Evolutionary conservation across 1,139 yeast genomes (phyloP).

Genomic region (Hemisphaericaspora xylofermentans): DNA sequence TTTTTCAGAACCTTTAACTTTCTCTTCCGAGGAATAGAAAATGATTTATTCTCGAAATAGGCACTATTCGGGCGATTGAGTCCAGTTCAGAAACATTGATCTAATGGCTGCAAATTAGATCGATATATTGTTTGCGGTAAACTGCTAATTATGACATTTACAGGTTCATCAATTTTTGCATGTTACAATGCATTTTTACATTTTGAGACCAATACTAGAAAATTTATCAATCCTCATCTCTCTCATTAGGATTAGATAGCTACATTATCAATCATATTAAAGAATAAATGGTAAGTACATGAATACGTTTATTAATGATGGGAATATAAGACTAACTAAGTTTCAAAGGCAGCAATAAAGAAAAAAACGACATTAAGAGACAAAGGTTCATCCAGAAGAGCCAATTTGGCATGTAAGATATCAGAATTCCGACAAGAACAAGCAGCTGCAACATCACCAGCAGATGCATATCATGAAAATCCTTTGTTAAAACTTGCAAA

Average conservation of each 20-base stretch:
- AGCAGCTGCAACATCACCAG: slow-evolving; percentile 7
- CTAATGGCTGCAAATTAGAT: too few species aligned
- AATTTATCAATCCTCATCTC: background rate
- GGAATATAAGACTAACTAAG: background rate
- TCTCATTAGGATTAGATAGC: background rate
- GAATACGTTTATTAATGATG: background rate
- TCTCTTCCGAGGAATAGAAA: too few species aligned
- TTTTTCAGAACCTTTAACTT: too few species aligned
- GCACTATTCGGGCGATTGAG: too few species aligned
- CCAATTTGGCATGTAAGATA: slow-evolving; percentile 25
- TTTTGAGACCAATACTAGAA: background rate
- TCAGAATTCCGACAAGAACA: slow-evolving; percentile 24
- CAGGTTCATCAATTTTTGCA: background rate
- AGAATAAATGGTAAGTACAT: slow-evolving; percentile 3
- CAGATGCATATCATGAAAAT: slow-evolving; percentile 33
- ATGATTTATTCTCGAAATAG: too few species aligned
- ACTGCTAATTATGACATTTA: background rate
- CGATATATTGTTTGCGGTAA: too few species aligned
- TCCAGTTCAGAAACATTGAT: too few species aligned
- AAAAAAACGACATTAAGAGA: slow-evolving; percentile 39
- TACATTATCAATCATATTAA: background rate
- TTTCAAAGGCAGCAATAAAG: slow-evolving; percentile 29
- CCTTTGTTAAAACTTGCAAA: slow-evolving; percentile 57
- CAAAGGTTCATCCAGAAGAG: slow-evolving; percentile 26
- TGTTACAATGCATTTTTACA: background rate